A percentile compares a stretch with the other conserved stretches of the same genome.
Evolutionary conservation across 805 yeast genomes (phyloP).

Genomic region (Clavispora asparagi): DNA sequence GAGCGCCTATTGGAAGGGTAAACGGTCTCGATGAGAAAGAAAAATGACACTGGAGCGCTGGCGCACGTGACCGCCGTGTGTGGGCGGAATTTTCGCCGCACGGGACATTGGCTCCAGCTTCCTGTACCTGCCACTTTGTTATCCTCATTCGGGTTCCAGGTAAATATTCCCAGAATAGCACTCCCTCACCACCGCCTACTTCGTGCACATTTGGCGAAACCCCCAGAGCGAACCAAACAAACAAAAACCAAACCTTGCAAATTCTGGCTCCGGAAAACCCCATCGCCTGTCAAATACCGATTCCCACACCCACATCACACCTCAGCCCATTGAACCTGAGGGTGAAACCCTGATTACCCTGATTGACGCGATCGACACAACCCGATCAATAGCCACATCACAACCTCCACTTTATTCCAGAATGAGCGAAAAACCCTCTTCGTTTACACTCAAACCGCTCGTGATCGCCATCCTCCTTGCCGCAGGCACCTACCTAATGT

Average conservation of each 20-base stretch:
- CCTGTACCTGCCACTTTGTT: background rate
- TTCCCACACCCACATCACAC: no score
- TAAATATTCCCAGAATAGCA: background rate
- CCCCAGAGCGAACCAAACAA: no score
- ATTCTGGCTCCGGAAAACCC: no score
- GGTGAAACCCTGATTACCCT: no score
- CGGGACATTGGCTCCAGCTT: background rate
- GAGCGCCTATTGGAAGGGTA: slow-evolving; percentile 1
- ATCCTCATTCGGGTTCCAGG: background rate
- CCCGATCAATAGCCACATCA: no score
- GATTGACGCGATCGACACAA: no score
- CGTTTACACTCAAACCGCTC: background rate
- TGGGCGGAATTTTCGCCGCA: background rate
- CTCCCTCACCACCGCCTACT: no score
- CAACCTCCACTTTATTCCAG: background rate
- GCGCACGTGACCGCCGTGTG: background rate
- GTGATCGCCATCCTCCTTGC: background rate
- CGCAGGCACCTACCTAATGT: background rate
- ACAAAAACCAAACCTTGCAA: no score
- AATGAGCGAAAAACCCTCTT: background rate
- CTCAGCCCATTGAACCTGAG: no score
- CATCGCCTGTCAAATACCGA: no score
- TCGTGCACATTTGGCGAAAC: no score
- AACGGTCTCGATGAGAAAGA: background rate
- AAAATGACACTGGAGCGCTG: background rate